phyloP scores from a whole-genome alignment of 768 basidiomycete genomes.

The Pleurotus eryngii region DNA sequence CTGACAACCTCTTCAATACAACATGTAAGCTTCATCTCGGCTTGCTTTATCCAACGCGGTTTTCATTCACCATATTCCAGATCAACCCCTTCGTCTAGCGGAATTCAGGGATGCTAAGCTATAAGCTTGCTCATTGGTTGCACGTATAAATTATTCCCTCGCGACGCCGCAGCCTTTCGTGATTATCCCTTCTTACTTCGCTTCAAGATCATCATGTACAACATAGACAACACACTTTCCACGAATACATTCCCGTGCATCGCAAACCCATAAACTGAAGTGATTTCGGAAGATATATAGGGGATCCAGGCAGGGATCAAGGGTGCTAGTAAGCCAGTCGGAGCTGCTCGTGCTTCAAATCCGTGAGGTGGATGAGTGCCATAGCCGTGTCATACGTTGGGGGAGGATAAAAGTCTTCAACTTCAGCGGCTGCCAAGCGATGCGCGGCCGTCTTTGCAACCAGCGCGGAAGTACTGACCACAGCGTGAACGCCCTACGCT shows the following conservation, averaged over 20 bases:
- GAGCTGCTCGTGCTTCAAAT: constrained; percentile 2
- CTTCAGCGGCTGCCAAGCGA: not conserved
- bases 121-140: not conserved
- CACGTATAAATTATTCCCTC: not conserved
- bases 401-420: constrained; percentile 3
- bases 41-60: too few species aligned
- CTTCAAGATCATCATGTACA: not conserved
- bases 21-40: not conserved
- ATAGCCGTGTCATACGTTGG: constrained; percentile 2
- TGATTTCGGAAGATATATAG: too few species aligned
- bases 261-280: too few species aligned
- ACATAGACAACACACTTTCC: too few species aligned
- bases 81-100: not conserved
- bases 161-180: not conserved
- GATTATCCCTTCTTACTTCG: not conserved
- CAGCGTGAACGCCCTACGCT: not conserved
- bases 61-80: not conserved
- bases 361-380: not conserved
- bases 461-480: not conserved
- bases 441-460: not conserved
- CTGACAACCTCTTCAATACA: constrained; percentile 3
- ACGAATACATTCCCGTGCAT: too few species aligned
- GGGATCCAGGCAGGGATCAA: too few species aligned
- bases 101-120: constrained; percentile 2
- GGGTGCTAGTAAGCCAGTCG: not conserved